Percentiles rank a stretch among this genome's conserved stretches.
Evolutionary conservation across 768 basidiomycete genomes (phyloP).

Genomic region (Favolaschia claudopus): DNA sequence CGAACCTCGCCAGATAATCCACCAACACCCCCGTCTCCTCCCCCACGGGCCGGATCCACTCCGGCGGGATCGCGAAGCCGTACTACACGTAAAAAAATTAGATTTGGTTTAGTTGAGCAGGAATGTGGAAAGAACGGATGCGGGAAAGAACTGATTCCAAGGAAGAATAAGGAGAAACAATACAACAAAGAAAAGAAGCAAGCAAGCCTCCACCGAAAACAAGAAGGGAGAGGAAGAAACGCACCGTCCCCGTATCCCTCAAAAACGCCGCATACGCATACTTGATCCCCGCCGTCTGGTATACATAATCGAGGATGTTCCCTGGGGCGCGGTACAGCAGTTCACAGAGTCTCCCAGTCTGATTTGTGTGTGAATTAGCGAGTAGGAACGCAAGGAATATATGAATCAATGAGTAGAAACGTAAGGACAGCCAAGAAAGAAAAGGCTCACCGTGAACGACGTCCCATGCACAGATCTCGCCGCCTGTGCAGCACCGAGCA

Average conservation of each 20-base stretch:
- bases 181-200: too few relatives aligned
- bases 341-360: slow-evolving; percentile 56
- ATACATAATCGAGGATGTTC: slow-evolving; percentile 74
- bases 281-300: slow-evolving; percentile 61
- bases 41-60: slow-evolving; percentile 79
- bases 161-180: too few relatives aligned
- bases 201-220: background rate
- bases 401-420: background rate
- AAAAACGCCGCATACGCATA: slow-evolving; percentile 72
- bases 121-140: too few relatives aligned
- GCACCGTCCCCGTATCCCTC: slow-evolving; percentile 74
- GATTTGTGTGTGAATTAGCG: background rate
- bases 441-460: slow-evolving; percentile 49
- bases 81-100: slow-evolving; percentile 51
- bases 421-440: background rate
- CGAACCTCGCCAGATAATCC: slow-evolving; percentile 72
- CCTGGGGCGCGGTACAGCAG: slow-evolving; percentile 58
- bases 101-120: too few relatives aligned
- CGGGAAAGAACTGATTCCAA: too few relatives aligned
- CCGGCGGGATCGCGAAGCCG: slow-evolving; percentile 76
- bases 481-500: slow-evolving; percentile 68
- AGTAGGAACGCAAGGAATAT: background rate
- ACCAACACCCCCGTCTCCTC: slow-evolving; percentile 77
- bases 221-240: slow-evolving; percentile 31
- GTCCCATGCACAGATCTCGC: slow-evolving; percentile 63